Base-by-base conservation (phyloP, 1,284 basidiomycete genomes). In the Chalciporus sp. region DNA sequence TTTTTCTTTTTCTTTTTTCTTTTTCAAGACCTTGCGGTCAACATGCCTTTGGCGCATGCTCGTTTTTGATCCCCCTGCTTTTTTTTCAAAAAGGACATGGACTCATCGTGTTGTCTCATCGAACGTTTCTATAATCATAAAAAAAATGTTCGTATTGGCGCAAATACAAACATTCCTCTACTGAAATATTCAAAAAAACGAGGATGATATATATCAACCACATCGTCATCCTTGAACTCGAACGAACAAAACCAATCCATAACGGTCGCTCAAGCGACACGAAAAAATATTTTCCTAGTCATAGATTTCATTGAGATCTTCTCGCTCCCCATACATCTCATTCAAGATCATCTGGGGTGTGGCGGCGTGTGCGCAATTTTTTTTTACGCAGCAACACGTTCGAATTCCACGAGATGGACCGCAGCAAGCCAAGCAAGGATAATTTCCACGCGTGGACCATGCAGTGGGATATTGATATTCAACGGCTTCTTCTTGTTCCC, bases 381-480 rank as follows among this genome's bases (percentile, higher is more conserved):
- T 23, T 23, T n/a, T 72, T 64, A 76, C 17, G 72, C 77, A 51
- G 72, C 77, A 51, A 72, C 72, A 28, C 61, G 60, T 52, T 90
- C 89, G 61, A 90, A 67, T 62, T 88, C 87, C 9, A 81, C 82
- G 41, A 93, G 68, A 75, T 89, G 84, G 51, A 90, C 85, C 16
- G 87, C 88, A 19, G 78, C 87, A 54, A 93, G 71, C 89, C 89
- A 93, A 42, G 90, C 90, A 54, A 93, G 76, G 42, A 91, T 78
- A 53, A 92, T 78, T 71, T 93, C 90, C 44, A 92, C 90, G 7
- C 90, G 79, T 39, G 90, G 89, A 0, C 90, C 90, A 70, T 91
- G 88, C 58, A 92, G 72, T 10, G 90, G 88, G 51, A 93, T 90
- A 64, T 85, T 90, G 68, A 92, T 86, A 42, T 85, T 79, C 53